Evolutionary conservation across 495 filamentous ascomycete genomes (phyloP).

Genomic region (Penicillium herquei): DNA sequence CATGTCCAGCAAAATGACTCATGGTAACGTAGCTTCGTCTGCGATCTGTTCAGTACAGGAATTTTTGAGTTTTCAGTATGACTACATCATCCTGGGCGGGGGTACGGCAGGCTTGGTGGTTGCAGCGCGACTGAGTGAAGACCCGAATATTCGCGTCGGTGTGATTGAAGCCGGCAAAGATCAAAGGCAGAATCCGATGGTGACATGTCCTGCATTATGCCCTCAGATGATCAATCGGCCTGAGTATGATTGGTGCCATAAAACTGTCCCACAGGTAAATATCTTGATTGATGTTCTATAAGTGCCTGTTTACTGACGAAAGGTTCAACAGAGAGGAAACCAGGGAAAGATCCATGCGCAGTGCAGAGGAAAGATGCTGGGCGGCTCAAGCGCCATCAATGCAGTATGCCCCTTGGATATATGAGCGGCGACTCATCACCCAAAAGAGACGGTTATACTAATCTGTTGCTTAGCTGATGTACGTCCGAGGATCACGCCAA

Average conservation of each 20-base stretch:
- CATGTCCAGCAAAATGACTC: too few species aligned
- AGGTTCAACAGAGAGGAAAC: not conserved
- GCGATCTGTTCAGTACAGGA: not conserved
- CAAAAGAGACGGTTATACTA: not conserved
- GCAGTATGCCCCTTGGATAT: slow-evolving; percentile 34
- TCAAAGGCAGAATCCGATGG: slow-evolving; percentile 45
- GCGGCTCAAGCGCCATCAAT: slow-evolving; percentile 52
- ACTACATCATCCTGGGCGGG: not conserved
- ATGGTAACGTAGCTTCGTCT: too few species aligned
- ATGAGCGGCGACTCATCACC: not conserved
- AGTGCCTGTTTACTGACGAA: not conserved
- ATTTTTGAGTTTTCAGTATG: not conserved
- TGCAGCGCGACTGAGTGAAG: not conserved
- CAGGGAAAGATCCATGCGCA: slow-evolving; percentile 27
- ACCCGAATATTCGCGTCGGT: slow-evolving; percentile 37
- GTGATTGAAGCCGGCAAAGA: slow-evolving; percentile 54
- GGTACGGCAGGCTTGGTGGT: not conserved
- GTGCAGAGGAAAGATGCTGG: slow-evolving; percentile 43
- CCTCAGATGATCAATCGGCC: slow-evolving; percentile 34
- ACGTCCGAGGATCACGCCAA: slow-evolving; percentile 43
- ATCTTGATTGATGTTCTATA: slow-evolving; percentile 20
- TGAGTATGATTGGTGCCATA: slow-evolving; percentile 50
- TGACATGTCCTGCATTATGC: slow-evolving; percentile 38
- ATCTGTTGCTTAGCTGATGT: slow-evolving; percentile 22
- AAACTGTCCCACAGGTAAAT: slow-evolving; percentile 40